These are phyloP conservation scores for Flaveria brownii DNA, from an alignment of 129 eudicot species.

Conservation along the genomic window DNA sequence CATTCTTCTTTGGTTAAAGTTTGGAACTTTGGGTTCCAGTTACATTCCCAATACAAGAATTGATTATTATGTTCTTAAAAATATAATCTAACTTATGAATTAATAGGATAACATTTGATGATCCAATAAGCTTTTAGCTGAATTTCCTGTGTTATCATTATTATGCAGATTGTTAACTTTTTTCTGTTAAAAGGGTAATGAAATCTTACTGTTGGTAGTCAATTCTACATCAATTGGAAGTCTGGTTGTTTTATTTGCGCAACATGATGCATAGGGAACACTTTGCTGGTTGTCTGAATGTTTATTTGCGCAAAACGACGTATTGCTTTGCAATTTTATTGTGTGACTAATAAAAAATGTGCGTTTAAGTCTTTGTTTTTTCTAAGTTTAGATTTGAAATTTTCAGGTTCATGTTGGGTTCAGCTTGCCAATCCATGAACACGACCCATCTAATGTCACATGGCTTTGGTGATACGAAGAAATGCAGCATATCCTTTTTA, in stretches of 20 bases:
- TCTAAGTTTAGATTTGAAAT: not conserved
- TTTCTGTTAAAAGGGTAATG: not conserved
- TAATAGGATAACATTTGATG: not conserved
- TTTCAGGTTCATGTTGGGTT: not conserved
- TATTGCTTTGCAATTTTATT: not conserved
- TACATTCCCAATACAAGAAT: not conserved
- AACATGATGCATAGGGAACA: not conserved
- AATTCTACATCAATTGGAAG: not conserved
- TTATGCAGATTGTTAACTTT: not conserved
- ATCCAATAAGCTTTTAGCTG: not conserved
- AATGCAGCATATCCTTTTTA: not conserved
- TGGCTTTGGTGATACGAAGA: not conserved
- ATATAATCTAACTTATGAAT: not conserved
- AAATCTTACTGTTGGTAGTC: not conserved
- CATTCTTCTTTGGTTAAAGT: not conserved
- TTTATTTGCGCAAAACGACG: not conserved
- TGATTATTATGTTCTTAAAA: not conserved
- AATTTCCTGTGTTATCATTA: not conserved
- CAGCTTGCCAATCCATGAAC: not conserved
- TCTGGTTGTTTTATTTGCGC: not conserved
- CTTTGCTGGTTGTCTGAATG: not conserved
- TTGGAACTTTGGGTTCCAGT: not conserved
- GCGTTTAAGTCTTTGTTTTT: not conserved
- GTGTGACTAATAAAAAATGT: not conserved
- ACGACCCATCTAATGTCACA: not conserved